Conservation (phyloP, 2,329 filamentous ascomycete species). For the Pestalotiopsis sp. region DNA sequence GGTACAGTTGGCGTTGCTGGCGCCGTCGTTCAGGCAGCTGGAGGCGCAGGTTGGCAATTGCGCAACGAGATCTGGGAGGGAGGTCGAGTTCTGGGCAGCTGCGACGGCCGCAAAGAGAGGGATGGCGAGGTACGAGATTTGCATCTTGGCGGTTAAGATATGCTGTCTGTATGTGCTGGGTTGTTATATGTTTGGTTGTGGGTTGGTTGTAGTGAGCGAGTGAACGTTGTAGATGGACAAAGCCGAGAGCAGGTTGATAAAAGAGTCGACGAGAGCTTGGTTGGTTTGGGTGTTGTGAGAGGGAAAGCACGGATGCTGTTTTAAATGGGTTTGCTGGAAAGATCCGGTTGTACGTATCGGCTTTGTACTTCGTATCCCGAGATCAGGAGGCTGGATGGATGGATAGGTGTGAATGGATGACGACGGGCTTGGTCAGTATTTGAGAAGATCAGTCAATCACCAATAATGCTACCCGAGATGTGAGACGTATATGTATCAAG, state of each 20-base stretch:
- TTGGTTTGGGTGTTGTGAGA: background rate
- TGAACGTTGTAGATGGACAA: too few species aligned
- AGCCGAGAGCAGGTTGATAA: too few species aligned
- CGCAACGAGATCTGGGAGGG: constrained; percentile 30
- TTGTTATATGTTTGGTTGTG: background rate
- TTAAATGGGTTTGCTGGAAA: background rate
- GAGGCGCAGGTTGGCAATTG: constrained; percentile 32
- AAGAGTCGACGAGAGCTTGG: background rate
- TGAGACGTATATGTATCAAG: background rate
- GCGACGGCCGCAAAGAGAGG: constrained; percentile 27
- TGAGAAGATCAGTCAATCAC: too few species aligned
- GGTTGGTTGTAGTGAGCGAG: background rate
- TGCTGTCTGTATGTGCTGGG: background rate
- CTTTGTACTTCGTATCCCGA: background rate
- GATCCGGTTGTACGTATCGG: background rate
- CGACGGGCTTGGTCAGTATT: too few species aligned
- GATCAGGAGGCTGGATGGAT: too few species aligned
- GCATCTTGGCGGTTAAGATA: constrained; percentile 18
- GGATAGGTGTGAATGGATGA: too few species aligned
- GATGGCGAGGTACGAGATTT: constrained; percentile 21
- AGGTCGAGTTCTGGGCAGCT: constrained; percentile 20
- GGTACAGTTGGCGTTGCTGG: constrained; percentile 26
- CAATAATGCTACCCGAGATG: background rate
- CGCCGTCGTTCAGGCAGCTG: constrained; percentile 25
- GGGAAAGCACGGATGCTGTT: background rate